Evolutionary conservation across 2,329 filamentous ascomycete genomes (phyloP).

Genomic region (Fusarium ambrosium): DNA sequence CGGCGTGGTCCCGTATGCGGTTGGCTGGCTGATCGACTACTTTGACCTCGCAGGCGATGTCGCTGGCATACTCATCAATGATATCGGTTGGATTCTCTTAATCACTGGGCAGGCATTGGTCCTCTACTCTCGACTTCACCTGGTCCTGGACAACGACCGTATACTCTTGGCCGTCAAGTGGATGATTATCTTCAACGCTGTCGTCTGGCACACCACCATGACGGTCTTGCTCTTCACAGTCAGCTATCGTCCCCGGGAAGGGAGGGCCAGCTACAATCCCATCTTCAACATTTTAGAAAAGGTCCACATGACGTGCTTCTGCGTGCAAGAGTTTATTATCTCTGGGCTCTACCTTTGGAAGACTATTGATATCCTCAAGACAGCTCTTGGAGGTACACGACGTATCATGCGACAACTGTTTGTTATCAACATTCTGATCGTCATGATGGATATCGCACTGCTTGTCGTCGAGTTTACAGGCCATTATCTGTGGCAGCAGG

Average conservation of each 20-base stretch:
- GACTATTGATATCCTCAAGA: constrained; percentile 22
- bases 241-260: constrained; percentile 2
- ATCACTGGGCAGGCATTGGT: constrained; percentile 37
- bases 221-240: constrained; percentile 28
- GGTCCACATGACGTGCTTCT: constrained; percentile 30
- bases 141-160: constrained; percentile 18
- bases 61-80: constrained; percentile 17
- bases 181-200: constrained; percentile 32
- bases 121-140: constrained; percentile 35
- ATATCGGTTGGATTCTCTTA: constrained; percentile 36
- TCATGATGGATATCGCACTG: constrained; percentile 58
- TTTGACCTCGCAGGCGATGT: constrained; percentile 25
- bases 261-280: constrained; percentile 8
- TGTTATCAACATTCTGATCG: constrained; percentile 57
- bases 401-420: constrained; percentile 36
- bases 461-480: constrained; percentile 50
- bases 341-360: constrained; percentile 39
- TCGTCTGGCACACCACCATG: constrained; percentile 30
- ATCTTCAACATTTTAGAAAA: constrained; percentile 24
- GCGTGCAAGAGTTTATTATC: constrained; percentile 31
- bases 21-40: constrained; percentile 30
- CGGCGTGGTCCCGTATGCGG: constrained; percentile 29
- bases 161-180: constrained; percentile 21
- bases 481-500: constrained; percentile 51
- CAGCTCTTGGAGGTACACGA: constrained; percentile 18